Percentiles rank a stretch among this genome's conserved stretches.
Evolutionary conservation across 306 rosid species (phyloP).

Genomic region (Rubus parviflorus): DNA sequence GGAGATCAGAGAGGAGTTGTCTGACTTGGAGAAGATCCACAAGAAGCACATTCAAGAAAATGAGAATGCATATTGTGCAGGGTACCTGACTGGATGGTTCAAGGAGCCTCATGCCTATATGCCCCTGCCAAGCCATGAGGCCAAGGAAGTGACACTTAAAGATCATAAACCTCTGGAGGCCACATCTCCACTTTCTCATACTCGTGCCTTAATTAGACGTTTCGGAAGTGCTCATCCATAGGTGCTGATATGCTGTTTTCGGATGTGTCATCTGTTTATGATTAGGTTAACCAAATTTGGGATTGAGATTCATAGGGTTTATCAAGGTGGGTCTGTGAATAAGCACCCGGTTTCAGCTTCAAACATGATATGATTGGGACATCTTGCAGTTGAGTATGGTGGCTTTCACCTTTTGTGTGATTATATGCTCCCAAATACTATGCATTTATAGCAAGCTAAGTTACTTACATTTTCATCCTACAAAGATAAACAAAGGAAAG

Average conservation of each 20-base stretch:
- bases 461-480: neutral
- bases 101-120: neutral
- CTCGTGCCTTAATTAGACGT: neutral
- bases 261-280: neutral
- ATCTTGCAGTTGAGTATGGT: too few species aligned
- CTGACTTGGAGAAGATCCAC: neutral
- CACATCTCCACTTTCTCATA: neutral
- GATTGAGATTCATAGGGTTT: too few species aligned
- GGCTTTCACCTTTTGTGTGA: too few species aligned
- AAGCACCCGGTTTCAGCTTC: too few species aligned
- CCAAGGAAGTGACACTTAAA: neutral
- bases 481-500: too few species aligned
- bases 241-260: neutral
- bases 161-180: neutral
- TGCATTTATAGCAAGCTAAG: neutral
- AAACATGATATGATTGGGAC: too few species aligned
- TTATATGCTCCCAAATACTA: too few species aligned
- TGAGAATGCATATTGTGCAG: neutral
- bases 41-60: neutral
- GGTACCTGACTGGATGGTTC: neutral
- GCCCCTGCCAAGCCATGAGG: neutral
- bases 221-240: neutral
- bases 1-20: neutral
- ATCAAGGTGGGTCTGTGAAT: too few species aligned
- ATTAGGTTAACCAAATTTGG: neutral